These are phyloP conservation scores for Didymella glomerata DNA, from an alignment of 2,329 filamentous ascomycete species.

Conservation along the genomic window DNA sequence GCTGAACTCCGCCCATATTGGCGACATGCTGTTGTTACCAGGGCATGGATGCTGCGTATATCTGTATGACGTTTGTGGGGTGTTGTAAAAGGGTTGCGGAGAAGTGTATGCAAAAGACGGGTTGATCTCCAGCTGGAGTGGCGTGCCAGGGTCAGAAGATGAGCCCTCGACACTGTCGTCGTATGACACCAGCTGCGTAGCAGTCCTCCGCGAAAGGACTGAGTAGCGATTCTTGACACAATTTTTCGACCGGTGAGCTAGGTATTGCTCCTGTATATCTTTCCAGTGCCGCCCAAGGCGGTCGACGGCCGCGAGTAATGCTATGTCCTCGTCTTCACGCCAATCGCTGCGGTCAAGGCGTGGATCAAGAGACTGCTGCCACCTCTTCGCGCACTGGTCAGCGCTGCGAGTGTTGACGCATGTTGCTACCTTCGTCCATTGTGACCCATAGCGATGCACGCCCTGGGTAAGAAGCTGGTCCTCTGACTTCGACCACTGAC, in stretches of 20 bases:
- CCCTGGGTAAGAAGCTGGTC: slow-evolving; percentile 46
- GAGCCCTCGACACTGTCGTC: slow-evolving; percentile 12
- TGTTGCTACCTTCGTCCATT: slow-evolving; percentile 56
- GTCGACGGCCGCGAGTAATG: slow-evolving; percentile 13
- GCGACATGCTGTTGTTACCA: too few relatives aligned
- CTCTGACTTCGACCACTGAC: slow-evolving; percentile 52
- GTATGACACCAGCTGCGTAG: neutral
- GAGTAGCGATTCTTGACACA: slow-evolving; percentile 52
- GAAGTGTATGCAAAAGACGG: neutral
- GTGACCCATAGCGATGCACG: slow-evolving; percentile 49
- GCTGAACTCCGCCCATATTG: neutral
- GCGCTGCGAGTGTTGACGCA: slow-evolving; percentile 51
- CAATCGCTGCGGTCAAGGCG: slow-evolving; percentile 53
- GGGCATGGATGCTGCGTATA: neutral
- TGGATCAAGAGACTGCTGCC: slow-evolving; percentile 57
- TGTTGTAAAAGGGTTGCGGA: neutral
- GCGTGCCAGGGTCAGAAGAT: slow-evolving; percentile 14
- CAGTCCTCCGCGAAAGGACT: slow-evolving; percentile 13
- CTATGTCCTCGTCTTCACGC: slow-evolving; percentile 47
- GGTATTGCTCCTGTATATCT: slow-evolving; percentile 47
- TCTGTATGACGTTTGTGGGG: neutral
- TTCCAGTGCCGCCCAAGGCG: slow-evolving; percentile 51
- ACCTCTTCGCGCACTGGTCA: slow-evolving; percentile 59
- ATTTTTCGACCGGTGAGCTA: slow-evolving; percentile 51
- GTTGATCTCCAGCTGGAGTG: neutral